A percentile compares a stretch with the other conserved stretches of the same genome.
Conservation (phyloP, 2,329 filamentous ascomycete genomes). For the Apiospora rasikravindrae region DNA sequence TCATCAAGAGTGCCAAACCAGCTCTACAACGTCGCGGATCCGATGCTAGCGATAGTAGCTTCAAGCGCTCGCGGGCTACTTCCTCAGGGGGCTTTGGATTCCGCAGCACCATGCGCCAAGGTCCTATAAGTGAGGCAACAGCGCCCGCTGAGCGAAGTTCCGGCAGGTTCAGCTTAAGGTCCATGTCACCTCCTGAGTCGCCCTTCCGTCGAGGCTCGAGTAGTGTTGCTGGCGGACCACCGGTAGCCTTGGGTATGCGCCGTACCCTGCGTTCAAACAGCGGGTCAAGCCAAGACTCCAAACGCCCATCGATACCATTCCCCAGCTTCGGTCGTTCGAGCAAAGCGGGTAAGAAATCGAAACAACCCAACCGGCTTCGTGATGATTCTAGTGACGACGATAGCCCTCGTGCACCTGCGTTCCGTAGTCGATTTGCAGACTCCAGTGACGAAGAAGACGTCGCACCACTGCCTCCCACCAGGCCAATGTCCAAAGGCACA, state of each 20-base stretch:
- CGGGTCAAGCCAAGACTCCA: slow-evolving; percentile 42
- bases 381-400: slow-evolving; percentile 69
- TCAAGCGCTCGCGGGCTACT: slow-evolving; percentile 66
- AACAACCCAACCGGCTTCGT: slow-evolving; percentile 53
- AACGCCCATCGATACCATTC: slow-evolving; percentile 44
- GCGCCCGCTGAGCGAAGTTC: slow-evolving; percentile 48
- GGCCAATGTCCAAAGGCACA: slow-evolving; percentile 36
- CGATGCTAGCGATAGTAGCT: slow-evolving; percentile 80
- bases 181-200: slow-evolving; percentile 69
- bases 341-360: slow-evolving; percentile 36
- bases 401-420: slow-evolving; percentile 42
- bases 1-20: slow-evolving; percentile 30
- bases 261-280: slow-evolving; percentile 49
- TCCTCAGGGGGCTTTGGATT: slow-evolving; percentile 62
- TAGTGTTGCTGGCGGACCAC: slow-evolving; percentile 45
- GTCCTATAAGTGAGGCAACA: slow-evolving; percentile 42
- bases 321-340: slow-evolving; percentile 50
- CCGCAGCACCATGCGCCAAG: slow-evolving; percentile 73
- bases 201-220: slow-evolving; percentile 52
- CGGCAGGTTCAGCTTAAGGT: slow-evolving; percentile 73
- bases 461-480: slow-evolving; percentile 39
- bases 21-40: slow-evolving; percentile 60
- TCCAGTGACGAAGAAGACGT: slow-evolving; percentile 71
- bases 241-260: slow-evolving; percentile 50
- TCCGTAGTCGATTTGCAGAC: slow-evolving; percentile 69